Percentiles rank a stretch among this genome's conserved stretches.
Evolutionary conservation across 192 early-diverging fungal genomes (phyloP).

Genomic region (Dimargaris verticillata): DNA sequence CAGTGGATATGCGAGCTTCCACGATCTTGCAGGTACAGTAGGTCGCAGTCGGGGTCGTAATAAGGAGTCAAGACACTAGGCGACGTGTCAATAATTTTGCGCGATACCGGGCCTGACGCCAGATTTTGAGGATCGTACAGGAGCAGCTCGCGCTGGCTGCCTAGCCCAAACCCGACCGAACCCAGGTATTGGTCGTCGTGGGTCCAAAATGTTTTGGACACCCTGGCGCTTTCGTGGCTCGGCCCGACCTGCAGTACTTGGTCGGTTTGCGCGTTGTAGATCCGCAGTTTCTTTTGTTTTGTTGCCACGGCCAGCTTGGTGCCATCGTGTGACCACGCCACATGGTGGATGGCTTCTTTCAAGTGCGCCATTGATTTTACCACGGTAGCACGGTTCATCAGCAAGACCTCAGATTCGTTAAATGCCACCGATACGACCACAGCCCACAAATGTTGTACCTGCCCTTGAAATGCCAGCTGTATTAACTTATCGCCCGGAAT

Average conservation of each 20-base stretch:
- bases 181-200: conserved; percentile 31
- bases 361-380: background rate
- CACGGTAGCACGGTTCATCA: background rate
- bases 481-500: conserved; percentile 2
- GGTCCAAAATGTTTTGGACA: conserved; percentile 46
- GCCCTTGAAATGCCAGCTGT: background rate
- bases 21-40: conserved; percentile 55
- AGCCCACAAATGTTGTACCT: background rate
- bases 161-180: conserved; percentile 58
- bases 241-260: conserved; percentile 37
- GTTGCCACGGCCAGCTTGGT: conserved; percentile 41
- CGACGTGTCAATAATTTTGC: conserved; percentile 44
- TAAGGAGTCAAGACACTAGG: conserved; percentile 56
- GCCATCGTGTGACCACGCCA: conserved; percentile 46
- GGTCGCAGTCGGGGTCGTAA: conserved; percentile 47
- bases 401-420: background rate
- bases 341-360: background rate
- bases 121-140: conserved; percentile 30
- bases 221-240: conserved; percentile 47
- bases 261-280: conserved; percentile 44
- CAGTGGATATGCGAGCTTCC: conserved; percentile 63
- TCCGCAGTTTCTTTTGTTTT: conserved; percentile 45
- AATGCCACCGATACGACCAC: background rate
- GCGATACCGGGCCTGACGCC: conserved; percentile 19
- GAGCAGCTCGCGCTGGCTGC: conserved; percentile 52